Conservation (phyloP, 352 stramenopile genomes). For the Pythium grandisporangium region DNA sequence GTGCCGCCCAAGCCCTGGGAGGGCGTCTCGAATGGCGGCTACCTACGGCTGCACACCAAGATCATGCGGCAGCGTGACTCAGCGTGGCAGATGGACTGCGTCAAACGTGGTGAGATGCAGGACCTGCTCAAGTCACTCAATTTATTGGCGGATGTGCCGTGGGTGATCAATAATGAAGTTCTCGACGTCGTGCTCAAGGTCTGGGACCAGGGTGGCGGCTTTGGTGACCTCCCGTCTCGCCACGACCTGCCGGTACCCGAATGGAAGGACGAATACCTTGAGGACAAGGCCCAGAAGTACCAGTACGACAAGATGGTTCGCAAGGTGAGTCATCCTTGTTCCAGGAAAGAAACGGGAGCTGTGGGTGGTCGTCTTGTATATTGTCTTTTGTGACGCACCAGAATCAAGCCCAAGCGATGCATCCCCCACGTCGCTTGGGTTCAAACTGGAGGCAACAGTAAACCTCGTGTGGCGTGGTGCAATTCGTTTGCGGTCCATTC, state of each 20-base stretch:
- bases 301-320: slow-evolving; percentile 58
- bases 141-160: slow-evolving; percentile 88
- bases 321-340: slow-evolving; percentile 54
- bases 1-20: slow-evolving; percentile 92
- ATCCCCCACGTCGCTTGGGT: slow-evolving; percentile 50
- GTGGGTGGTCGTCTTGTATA: slow-evolving; percentile 2
- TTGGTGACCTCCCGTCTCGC: slow-evolving; percentile 91
- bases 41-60: slow-evolving; percentile 87
- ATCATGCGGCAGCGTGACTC: slow-evolving; percentile 89
- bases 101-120: slow-evolving; percentile 79
- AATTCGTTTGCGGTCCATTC: too few relatives aligned
- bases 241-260: slow-evolving; percentile 53
- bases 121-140: slow-evolving; percentile 90
- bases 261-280: slow-evolving; percentile 47
- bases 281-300: slow-evolving; percentile 46
- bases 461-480: too few relatives aligned
- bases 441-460: slow-evolving; percentile 81
- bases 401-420: slow-evolving; percentile 76
- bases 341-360: too few relatives aligned
- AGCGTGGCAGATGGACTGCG: slow-evolving; percentile 83
- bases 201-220: slow-evolving; percentile 85
- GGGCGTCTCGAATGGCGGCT: slow-evolving; percentile 86
- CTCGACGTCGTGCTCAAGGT: slow-evolving; percentile 87
- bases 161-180: slow-evolving; percentile 94
- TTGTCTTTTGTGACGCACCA: slow-evolving; percentile 36